A percentile compares a stretch with the other conserved stretches of the same genome.
Conservation (phyloP, 345 rosid species). For the Citrus cavaleriei region DNA sequence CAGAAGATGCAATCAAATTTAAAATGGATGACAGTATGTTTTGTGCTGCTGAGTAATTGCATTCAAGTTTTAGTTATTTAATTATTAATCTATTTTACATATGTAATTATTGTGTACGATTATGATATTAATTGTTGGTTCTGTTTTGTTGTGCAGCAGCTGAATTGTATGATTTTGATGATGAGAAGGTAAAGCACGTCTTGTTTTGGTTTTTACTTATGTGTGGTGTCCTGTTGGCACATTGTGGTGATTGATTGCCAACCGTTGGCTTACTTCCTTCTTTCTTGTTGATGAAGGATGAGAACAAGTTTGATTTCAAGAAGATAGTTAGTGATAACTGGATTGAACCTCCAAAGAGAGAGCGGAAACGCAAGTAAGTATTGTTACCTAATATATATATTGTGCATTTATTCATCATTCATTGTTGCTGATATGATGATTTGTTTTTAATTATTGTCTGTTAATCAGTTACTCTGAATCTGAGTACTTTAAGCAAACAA, state of each 20-base stretch:
- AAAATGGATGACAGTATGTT: conserved; percentile 95
- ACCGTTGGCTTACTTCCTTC: neutral
- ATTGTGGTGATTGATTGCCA: neutral
- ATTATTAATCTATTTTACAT: neutral
- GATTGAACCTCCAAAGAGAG: conserved; percentile 98
- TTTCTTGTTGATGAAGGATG: conserved; percentile 57
- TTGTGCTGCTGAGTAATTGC: conserved; percentile 2
- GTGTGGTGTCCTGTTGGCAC: neutral
- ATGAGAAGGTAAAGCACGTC: conserved; percentile 52
- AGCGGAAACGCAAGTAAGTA: conserved; percentile 95
- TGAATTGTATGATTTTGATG: conserved; percentile 91
- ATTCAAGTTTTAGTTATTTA: neutral
- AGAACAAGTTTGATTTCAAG: conserved; percentile 87
- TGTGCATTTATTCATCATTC: neutral
- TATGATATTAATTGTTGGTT: neutral
- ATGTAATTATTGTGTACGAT: neutral
- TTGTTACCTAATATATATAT: neutral
- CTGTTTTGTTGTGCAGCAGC: conserved; percentile 54
- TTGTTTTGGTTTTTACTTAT: neutral
- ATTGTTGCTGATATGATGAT: neutral
- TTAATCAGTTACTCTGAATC: conserved; percentile 84
- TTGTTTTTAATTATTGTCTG: neutral
- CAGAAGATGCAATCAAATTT: conserved; percentile 95
- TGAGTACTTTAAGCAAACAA: conserved; percentile 92
- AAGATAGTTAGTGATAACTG: conserved; percentile 94